phyloP scores from a whole-genome alignment of 768 basidiomycete genomes.

The Termitomyces bulborhizus region DNA sequence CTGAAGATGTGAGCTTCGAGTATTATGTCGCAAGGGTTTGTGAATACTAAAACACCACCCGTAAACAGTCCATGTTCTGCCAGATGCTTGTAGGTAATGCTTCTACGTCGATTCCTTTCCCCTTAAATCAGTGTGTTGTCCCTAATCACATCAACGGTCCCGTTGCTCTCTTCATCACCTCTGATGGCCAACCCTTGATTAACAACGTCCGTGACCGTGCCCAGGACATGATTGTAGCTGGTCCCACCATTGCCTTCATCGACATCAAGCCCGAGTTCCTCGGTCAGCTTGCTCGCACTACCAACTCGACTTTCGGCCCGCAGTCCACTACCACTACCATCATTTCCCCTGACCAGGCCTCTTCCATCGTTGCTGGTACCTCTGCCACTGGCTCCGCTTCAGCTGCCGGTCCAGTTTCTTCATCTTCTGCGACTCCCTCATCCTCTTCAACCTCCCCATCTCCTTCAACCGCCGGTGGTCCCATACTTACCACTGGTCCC shows the following conservation, averaged over 20 bases:
- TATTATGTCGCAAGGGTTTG: background rate
- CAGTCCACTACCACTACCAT: constrained; percentile 13
- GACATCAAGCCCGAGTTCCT: constrained; percentile 52
- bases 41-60: background rate
- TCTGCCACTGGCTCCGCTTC: background rate
- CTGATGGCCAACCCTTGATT: constrained; percentile 52
- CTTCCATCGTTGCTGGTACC: constrained; percentile 22
- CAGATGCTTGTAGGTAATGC: constrained; percentile 70
- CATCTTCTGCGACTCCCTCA: constrained; percentile 7
- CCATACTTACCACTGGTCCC: constrained; percentile 36
- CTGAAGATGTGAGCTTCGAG: constrained; percentile 29
- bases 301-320: background rate
- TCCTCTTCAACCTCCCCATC: background rate
- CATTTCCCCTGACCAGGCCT: constrained; percentile 18
- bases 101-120: constrained; percentile 49
- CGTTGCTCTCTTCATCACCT: constrained; percentile 67
- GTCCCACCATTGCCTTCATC: constrained; percentile 64
- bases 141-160: constrained; percentile 68
- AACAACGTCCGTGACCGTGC: constrained; percentile 57
- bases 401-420: background rate
- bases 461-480: constrained; percentile 20
- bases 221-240: constrained; percentile 53
- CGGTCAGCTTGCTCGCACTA: constrained; percentile 34
- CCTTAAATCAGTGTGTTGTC: constrained; percentile 55
- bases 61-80: constrained; percentile 50